Evolutionary conservation across 2,329 filamentous ascomycete genomes (phyloP).

Genomic region (Trichoderma brevicompactum): DNA sequence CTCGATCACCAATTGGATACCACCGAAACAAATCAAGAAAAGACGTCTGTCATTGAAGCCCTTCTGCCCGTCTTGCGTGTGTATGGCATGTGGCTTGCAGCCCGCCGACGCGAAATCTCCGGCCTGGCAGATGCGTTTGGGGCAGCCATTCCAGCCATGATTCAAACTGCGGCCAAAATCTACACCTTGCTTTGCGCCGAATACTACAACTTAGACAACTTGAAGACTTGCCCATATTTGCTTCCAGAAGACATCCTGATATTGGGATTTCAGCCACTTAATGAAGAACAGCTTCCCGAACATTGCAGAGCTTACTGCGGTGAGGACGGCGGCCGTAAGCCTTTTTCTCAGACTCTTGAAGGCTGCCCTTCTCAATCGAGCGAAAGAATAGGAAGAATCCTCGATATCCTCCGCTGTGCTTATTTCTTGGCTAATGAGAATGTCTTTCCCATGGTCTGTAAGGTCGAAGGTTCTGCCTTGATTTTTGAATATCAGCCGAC

Average conservation of each 20-base stretch:
- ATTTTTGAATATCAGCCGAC: conserved; percentile 42
- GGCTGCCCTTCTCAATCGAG: conserved; percentile 40
- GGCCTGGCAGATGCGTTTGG: conserved; percentile 52
- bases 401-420: conserved; percentile 55
- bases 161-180: conserved; percentile 51
- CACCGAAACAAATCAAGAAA: conserved; percentile 33
- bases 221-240: conserved; percentile 52
- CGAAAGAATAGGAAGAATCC: conserved; percentile 52
- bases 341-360: conserved; percentile 42
- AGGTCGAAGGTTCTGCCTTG: conserved; percentile 38
- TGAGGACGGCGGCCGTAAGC: conserved; percentile 46
- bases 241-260: conserved; percentile 56
- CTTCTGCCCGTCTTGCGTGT: conserved; percentile 58
- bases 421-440: conserved; percentile 51
- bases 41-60: conserved; percentile 47
- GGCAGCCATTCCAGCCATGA: conserved; percentile 51
- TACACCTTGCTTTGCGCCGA: conserved; percentile 54
- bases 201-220: conserved; percentile 46
- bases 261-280: conserved; percentile 50
- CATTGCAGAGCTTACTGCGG: conserved; percentile 47
- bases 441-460: conserved; percentile 45
- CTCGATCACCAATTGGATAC: conserved; percentile 34
- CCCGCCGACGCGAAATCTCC: conserved; percentile 51
- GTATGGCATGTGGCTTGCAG: conserved; percentile 59
- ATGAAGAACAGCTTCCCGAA: conserved; percentile 44